Evolutionary conservation across 371 early-diverging fungal species (phyloP).

Genomic region (Mortierella sp.): DNA sequence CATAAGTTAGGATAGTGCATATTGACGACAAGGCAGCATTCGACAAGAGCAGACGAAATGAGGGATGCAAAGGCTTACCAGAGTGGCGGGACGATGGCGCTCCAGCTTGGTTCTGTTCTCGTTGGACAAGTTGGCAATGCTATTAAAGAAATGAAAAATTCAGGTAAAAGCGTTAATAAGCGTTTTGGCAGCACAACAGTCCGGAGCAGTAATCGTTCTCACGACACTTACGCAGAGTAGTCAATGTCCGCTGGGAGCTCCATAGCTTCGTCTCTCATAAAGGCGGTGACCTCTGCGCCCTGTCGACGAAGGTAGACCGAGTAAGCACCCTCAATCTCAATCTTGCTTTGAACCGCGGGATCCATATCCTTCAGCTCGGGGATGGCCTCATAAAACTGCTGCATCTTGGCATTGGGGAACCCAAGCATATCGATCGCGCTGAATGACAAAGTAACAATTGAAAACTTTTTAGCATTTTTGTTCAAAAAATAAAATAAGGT

Average conservation of each 20-base stretch:
- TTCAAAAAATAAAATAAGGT: neutral
- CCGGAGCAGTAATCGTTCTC: neutral
- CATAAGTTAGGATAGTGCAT: neutral
- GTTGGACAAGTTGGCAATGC: conserved; percentile 76
- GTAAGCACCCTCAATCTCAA: conserved; percentile 77
- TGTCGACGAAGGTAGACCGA: conserved; percentile 80
- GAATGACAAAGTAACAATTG: neutral
- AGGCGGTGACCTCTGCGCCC: conserved; percentile 69
- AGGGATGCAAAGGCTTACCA: conserved; percentile 60
- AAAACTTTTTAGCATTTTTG: neutral
- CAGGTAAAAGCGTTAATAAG: neutral
- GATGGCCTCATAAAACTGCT: conserved; percentile 61
- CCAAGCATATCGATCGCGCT: conserved; percentile 71
- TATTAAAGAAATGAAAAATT: conserved; percentile 23
- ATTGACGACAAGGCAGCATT: neutral
- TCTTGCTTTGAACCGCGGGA: conserved; percentile 59
- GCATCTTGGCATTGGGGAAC: conserved; percentile 62
- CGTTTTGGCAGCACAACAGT: neutral
- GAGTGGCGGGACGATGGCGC: conserved; percentile 78
- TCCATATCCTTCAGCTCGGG: conserved; percentile 65
- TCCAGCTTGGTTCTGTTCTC: conserved; percentile 80
- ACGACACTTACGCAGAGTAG: conserved; percentile 68
- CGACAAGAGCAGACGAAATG: neutral
- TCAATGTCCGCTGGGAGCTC: conserved; percentile 75
- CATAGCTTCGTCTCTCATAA: conserved; percentile 79